Evolutionary conservation across 2,329 filamentous ascomycete genomes (phyloP).

Genomic region (Xylaria arbuscula): DNA sequence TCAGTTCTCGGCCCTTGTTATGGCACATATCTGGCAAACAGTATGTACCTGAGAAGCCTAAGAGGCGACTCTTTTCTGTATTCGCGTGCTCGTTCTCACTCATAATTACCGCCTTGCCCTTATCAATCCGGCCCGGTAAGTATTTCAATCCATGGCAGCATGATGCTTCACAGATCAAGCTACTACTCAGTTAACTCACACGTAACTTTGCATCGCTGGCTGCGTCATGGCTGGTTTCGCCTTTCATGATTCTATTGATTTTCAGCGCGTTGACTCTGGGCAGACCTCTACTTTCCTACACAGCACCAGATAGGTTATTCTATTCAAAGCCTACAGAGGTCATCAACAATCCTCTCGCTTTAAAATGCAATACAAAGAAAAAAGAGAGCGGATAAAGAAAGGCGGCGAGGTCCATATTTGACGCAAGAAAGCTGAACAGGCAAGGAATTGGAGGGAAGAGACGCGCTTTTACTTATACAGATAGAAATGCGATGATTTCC

Average conservation of each 20-base stretch:
- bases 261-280: neutral
- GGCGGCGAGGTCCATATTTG: neutral
- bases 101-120: neutral
- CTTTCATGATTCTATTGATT: neutral
- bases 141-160: neutral
- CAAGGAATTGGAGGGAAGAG: neutral
- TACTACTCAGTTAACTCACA: neutral
- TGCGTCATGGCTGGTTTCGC: neutral
- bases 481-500: slow-evolving; percentile 12
- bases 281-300: neutral
- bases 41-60: neutral
- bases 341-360: neutral
- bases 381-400: neutral
- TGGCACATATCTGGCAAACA: neutral
- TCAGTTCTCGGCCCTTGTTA: neutral
- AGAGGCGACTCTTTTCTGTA: neutral
- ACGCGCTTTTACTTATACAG: neutral
- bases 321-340: neutral
- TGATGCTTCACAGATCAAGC: neutral
- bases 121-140: neutral
- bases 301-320: too few relatives aligned
- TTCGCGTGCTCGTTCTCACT: neutral
- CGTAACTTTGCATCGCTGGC: neutral
- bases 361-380: neutral
- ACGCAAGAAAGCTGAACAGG: neutral